phyloP scores from a whole-genome alignment of 768 basidiomycete species.

The Amanita muscaria region DNA sequence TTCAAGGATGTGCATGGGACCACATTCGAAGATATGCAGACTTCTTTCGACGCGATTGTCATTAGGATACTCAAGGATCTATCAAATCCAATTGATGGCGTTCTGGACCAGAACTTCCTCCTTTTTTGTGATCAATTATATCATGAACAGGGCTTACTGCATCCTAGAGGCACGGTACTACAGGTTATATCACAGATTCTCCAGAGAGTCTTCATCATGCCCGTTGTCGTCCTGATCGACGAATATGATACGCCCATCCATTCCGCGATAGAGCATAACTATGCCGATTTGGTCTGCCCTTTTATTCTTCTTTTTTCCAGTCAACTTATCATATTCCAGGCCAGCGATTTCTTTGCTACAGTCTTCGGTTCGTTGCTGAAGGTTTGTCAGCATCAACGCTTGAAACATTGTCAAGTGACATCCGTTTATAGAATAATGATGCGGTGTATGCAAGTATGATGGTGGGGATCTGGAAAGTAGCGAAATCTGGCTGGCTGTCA shows the following conservation, averaged over 20 bases:
- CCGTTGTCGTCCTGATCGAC: constrained; percentile 8
- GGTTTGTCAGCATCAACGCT: constrained; percentile 4
- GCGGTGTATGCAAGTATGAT: constrained; percentile 11
- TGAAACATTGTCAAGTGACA: constrained; percentile 9
- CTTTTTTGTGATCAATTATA: background rate
- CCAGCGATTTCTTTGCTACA: background rate
- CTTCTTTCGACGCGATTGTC: constrained; percentile 1
- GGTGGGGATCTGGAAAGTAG: constrained; percentile 9
- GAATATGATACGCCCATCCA: too few species aligned
- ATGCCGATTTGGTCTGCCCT: constrained; percentile 6
- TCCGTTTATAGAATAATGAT: constrained; percentile 6
- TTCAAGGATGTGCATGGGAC: constrained; percentile 7
- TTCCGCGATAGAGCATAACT: constrained; percentile 8
- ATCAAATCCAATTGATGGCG: background rate
- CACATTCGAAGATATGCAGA: constrained; percentile 8
- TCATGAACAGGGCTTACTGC: background rate
- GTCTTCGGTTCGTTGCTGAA: background rate
- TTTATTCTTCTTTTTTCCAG: constrained; percentile 6
- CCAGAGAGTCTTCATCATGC: background rate
- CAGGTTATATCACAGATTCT: background rate
- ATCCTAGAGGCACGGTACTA: background rate
- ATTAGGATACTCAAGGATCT: background rate
- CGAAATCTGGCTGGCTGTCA: constrained; percentile 10
- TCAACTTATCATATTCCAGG: background rate
- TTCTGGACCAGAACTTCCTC: too few species aligned